These are phyloP conservation scores for Cryptococcus sp. DNA, from an alignment of 1,284 basidiomycete species.

Conservation along the genomic window DNA sequence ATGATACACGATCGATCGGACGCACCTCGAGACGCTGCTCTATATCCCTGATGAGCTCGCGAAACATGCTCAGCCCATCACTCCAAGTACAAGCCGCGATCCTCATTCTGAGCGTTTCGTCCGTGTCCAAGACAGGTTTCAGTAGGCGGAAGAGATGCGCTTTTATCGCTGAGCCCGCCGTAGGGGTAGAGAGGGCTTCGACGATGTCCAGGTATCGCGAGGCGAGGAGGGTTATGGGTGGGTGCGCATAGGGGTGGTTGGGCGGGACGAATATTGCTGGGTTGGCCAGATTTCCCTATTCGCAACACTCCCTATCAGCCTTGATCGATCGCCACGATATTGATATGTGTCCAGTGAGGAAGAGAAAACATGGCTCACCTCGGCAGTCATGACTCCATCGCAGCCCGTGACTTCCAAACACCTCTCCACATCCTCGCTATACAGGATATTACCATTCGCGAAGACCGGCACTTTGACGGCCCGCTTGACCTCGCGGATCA, in stretches of 20 bases:
- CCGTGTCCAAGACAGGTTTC: constrained; percentile 67
- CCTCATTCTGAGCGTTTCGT: constrained; percentile 71
- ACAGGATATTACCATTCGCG: constrained; percentile 96
- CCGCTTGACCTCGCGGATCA: constrained; percentile 82
- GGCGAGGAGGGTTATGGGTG: constrained; percentile 67
- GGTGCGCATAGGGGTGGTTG: constrained; percentile 60
- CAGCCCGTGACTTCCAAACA: constrained; percentile 81
- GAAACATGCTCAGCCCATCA: constrained; percentile 49
- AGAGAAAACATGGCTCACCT: constrained; percentile 52
- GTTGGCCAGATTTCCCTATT: constrained; percentile 83
- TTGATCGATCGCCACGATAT: neutral
- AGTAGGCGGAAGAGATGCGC: constrained; percentile 92
- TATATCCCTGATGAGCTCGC: constrained; percentile 67
- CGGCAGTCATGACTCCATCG: constrained; percentile 93
- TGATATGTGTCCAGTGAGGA: too few species aligned
- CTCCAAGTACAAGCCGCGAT: constrained; percentile 45
- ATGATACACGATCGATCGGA: constrained; percentile 9
- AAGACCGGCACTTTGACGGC: constrained; percentile 90
- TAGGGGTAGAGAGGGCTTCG: constrained; percentile 68
- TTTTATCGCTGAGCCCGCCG: constrained; percentile 75
- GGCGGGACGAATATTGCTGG: constrained; percentile 70
- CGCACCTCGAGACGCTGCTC: constrained; percentile 66
- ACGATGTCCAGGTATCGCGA: constrained; percentile 87
- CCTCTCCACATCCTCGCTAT: constrained; percentile 70
- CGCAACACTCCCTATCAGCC: neutral